These are phyloP conservation scores for Lenwebbia sp. DNA, from an alignment of 345 rosid species.

Conservation along the genomic window DNA sequence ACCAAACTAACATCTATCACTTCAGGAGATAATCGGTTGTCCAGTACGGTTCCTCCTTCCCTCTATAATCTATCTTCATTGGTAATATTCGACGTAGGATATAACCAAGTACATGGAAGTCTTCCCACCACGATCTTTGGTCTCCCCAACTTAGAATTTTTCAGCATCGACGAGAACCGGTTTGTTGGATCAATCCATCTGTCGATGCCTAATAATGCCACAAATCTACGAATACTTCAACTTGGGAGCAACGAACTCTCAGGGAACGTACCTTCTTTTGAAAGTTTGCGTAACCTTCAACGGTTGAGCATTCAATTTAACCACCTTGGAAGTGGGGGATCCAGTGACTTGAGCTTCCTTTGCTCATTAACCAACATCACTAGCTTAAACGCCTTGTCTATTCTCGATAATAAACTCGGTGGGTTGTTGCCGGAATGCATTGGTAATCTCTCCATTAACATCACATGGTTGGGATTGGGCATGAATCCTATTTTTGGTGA, in stretches of 20 bases:
- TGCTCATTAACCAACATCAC: slow-evolving; percentile 3
- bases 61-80: too few relatives aligned
- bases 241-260: not conserved
- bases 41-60: too few relatives aligned
- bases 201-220: slow-evolving; percentile 2
- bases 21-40: too few relatives aligned
- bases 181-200: slow-evolving; percentile 4
- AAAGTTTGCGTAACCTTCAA: not conserved
- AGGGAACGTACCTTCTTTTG: slow-evolving; percentile 8
- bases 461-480: too few relatives aligned
- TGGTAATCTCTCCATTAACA: too few relatives aligned
- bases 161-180: not conserved
- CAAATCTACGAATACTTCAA: not conserved
- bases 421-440: too few relatives aligned
- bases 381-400: too few relatives aligned
- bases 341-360: slow-evolving; percentile 7
- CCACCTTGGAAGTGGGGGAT: slow-evolving; percentile 5
- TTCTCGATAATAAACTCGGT: too few relatives aligned
- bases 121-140: slow-evolving; percentile 2
- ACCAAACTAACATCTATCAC: too few relatives aligned
- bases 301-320: not conserved
- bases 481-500: not conserved
- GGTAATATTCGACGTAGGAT: not conserved
- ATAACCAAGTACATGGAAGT: slow-evolving; percentile 7
- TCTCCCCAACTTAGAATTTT: not conserved